Evolutionary conservation across 257 asterid genomes (phyloP).

Genomic region (Striga asiatica): DNA sequence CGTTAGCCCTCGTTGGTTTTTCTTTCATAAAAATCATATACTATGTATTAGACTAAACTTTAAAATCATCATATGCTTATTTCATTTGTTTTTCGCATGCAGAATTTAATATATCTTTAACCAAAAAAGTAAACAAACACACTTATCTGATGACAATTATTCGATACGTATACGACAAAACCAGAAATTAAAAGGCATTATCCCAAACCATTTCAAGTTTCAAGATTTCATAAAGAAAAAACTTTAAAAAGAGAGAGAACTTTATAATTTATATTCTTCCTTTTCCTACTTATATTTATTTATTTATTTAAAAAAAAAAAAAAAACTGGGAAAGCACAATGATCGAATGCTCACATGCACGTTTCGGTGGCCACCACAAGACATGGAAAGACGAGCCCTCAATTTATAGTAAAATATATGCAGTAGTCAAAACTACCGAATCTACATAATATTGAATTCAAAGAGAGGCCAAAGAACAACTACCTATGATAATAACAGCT

Average conservation of each 20-base stretch:
- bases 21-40: too few relatives aligned
- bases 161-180: slow-evolving; percentile 8
- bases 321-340: slow-evolving; percentile 13
- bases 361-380: slow-evolving; percentile 24
- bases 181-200: slow-evolving; percentile 10
- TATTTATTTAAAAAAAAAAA: too few relatives aligned
- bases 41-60: too few relatives aligned
- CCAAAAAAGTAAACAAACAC: too few relatives aligned
- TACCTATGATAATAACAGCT: slow-evolving; percentile 25
- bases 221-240: not conserved
- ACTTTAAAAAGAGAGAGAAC: slow-evolving; percentile 3
- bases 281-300: not conserved
- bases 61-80: too few relatives aligned
- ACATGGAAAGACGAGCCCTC: slow-evolving; percentile 9
- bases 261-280: too few relatives aligned
- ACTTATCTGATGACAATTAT: slow-evolving; percentile 2
- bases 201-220: slow-evolving; percentile 6
- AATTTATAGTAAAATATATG: not conserved
- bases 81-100: too few relatives aligned
- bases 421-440: slow-evolving; percentile 2
- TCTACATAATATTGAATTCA: slow-evolving; percentile 13
- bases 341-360: slow-evolving; percentile 20
- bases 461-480: slow-evolving; percentile 14
- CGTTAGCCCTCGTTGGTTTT: too few relatives aligned
- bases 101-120: too few relatives aligned